phyloP scores from a whole-genome alignment of 2,329 filamentous ascomycete genomes.

The Phialophora verrucosa region DNA sequence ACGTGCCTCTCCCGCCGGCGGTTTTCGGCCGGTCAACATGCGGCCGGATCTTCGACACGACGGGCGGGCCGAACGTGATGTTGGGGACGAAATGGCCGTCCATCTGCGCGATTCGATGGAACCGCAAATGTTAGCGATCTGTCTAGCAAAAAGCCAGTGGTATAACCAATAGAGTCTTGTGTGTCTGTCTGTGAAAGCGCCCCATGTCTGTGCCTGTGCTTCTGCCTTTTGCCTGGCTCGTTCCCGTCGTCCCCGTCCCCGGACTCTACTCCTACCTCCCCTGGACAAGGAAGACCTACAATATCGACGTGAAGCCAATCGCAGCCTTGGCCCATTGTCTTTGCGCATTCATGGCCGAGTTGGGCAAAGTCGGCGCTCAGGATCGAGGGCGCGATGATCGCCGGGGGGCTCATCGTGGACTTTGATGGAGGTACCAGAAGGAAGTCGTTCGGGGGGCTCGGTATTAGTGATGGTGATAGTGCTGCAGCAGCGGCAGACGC shows the following conservation, averaged over 20 bases:
- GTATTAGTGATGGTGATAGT: not conserved
- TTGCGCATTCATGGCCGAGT: slow-evolving; percentile 82
- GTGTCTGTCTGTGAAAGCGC: not conserved
- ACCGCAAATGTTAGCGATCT: not conserved
- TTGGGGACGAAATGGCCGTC: slow-evolving; percentile 99
- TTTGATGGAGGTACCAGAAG: not conserved
- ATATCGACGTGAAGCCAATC: slow-evolving; percentile 97
- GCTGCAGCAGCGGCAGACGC: not conserved
- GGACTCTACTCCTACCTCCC: not conserved
- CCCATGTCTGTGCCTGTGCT: not conserved
- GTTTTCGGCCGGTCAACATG: slow-evolving; percentile 78
- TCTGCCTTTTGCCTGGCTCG: not conserved
- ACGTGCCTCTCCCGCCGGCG: slow-evolving; percentile 81
- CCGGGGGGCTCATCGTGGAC: slow-evolving; percentile 77
- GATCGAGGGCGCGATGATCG: slow-evolving; percentile 98
- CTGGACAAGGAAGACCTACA: slow-evolving; percentile 52
- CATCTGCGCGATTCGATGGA: slow-evolving; percentile 57
- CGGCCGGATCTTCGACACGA: slow-evolving; percentile 89
- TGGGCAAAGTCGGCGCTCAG: slow-evolving; percentile 94
- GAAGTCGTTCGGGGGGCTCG: not conserved
- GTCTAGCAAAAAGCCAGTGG: not conserved
- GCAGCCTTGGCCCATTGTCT: slow-evolving; percentile 83
- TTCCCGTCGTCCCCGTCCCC: not conserved
- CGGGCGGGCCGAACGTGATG: slow-evolving; percentile 93
- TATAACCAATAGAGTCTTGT: not conserved